Percentiles rank a stretch among this genome's conserved stretches.
Conservation (phyloP, 2,329 filamentous ascomycete species). For the Aspergillus piperis region DNA sequence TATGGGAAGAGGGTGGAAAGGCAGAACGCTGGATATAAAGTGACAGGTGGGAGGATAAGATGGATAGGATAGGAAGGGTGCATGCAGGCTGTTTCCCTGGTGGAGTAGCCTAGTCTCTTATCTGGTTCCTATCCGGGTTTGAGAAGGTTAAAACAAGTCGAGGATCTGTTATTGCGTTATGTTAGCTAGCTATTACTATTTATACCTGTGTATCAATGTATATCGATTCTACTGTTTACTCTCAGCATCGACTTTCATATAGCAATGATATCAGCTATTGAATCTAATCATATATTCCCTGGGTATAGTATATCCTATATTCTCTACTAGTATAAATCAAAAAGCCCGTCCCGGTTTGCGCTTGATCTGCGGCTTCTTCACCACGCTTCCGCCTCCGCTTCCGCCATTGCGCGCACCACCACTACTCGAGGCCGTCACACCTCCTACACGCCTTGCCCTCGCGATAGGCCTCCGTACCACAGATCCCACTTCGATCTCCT, state of each 20-base stretch:
- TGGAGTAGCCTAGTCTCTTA: slow-evolving; percentile 2
- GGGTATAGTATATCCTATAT: background rate
- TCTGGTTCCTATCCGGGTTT: background rate
- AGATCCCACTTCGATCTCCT: slow-evolving; percentile 41
- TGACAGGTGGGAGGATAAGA: background rate
- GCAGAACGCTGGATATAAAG: background rate
- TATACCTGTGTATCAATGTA: slow-evolving; percentile 4
- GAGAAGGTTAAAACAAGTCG: background rate
- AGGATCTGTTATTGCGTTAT: background rate
- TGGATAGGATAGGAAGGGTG: background rate
- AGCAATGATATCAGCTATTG: background rate
- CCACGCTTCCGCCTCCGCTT: slow-evolving; percentile 36
- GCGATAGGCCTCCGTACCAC: slow-evolving; percentile 38
- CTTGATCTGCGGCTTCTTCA: slow-evolving; percentile 40
- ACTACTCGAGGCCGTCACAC: slow-evolving; percentile 31
- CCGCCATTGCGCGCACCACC: slow-evolving; percentile 19
- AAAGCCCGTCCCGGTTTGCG: slow-evolving; percentile 40
- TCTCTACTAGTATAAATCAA: slow-evolving; percentile 15
- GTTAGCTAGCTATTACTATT: background rate
- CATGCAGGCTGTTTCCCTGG: slow-evolving; percentile 7
- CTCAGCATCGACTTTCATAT: no score
- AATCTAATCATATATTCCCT: background rate
- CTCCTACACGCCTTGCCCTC: slow-evolving; percentile 31
- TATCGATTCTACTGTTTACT: background rate
- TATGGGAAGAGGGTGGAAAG: background rate